Conservation (phyloP, 805 yeast genomes). For the Sugiyamaella mastotermitis region DNA sequence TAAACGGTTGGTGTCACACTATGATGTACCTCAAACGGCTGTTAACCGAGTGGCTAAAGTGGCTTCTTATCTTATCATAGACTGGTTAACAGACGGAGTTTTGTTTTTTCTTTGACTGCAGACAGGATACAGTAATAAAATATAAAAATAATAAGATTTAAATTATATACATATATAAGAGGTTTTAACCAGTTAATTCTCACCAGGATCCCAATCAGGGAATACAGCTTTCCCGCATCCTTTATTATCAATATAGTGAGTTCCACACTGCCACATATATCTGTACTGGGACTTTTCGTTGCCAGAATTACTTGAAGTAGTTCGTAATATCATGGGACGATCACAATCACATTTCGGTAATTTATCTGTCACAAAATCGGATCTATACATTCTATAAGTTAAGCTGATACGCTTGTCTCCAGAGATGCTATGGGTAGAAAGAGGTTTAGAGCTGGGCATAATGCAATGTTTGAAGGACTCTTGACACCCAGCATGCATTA, state of each 20-base stretch:
- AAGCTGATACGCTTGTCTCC: conserved; percentile 53
- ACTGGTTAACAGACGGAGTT: too few relatives aligned
- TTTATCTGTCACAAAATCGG: conserved; percentile 32
- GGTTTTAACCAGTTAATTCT: too few relatives aligned
- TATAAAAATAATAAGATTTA: too few relatives aligned
- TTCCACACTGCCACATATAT: conserved; percentile 63
- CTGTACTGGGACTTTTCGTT: conserved; percentile 39
- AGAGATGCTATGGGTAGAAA: conserved; percentile 42
- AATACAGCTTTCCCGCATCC: conserved; percentile 22
- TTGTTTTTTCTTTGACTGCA: too few relatives aligned
- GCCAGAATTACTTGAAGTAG: conserved; percentile 36
- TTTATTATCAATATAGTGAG: conserved; percentile 23
- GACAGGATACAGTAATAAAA: too few relatives aligned
- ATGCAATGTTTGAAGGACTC: conserved; percentile 68
- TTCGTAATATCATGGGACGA: conserved; percentile 46
- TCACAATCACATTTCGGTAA: conserved; percentile 39
- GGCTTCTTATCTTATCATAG: too few relatives aligned
- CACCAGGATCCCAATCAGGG: conserved; percentile 13
- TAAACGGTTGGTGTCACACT: too few relatives aligned
- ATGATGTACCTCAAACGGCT: too few relatives aligned
- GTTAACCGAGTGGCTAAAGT: too few relatives aligned
- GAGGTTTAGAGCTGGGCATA: conserved; percentile 35
- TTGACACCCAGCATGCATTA: conserved; percentile 78
- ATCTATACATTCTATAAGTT: conserved; percentile 55
- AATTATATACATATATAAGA: too few relatives aligned